Base-by-base conservation (phyloP, 2,329 filamentous ascomycete species). In the Fusarium austroafricanum region DNA sequence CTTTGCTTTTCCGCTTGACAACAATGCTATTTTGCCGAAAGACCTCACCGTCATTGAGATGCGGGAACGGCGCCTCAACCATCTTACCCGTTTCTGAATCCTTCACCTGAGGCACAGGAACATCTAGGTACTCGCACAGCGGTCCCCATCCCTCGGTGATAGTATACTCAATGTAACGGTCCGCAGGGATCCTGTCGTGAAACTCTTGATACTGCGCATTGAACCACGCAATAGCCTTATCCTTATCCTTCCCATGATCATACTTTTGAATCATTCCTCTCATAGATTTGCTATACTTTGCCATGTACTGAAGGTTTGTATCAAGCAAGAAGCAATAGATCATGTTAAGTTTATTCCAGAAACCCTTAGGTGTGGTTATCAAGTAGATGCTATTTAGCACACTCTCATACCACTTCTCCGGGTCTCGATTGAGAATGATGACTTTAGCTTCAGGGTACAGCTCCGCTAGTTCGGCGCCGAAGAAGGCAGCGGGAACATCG, bases 401-500 rank as follows among this genome's bases (percentile, higher is more conserved):
- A 14, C 72, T 74, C 23, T 71, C 55, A 26, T 74, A 73, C 79
- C 79, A 81, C 31, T 65, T 62, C 33, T 80, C 79, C n/a, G 76
- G 73, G 46, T 81, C 79, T 50, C 79, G 78, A 69, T 77, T 80
- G 42, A 81, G 71, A 47, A 81, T 77, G 57, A 81, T 62, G 42
- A 80, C 74, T 60, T 80, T 80, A 49, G 79, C 79, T 14, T 80
- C 77, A 7, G 72, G 72, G 47, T 77, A 77, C 10, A 67, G 40
- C 29, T 71, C 73, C 29, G 79, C 78, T 12, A 81, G 72, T 50
- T 81, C 78, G 52, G 73, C 58, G 47, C 75, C 76, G 68, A 81
- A 79, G 70, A 89, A 90, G 37, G 86, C 80, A 1, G 87, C 79
- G 2, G 90, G 88, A 17, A 87, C 75, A 45, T 86, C 86, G 56